A percentile compares a stretch with the other conserved stretches of the same genome.
Evolutionary conservation across 306 rosid species (phyloP).

Genomic region (Lagenaria siceraria): DNA sequence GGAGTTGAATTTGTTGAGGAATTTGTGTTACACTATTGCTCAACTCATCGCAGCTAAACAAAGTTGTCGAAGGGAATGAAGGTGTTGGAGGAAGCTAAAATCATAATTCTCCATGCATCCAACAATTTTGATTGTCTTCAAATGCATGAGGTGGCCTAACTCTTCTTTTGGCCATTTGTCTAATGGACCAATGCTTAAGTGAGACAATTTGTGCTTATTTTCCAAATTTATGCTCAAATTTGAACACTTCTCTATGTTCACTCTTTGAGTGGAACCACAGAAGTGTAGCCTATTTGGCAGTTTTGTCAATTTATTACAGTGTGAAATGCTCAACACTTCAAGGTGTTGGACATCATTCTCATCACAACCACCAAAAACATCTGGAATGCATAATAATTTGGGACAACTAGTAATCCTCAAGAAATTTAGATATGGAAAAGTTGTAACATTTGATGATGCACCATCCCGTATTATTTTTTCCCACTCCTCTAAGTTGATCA

Average conservation of each 20-base stretch:
- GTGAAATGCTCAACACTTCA: not conserved
- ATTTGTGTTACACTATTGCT: not conserved
- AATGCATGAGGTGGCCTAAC: not conserved
- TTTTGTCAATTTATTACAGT: not conserved
- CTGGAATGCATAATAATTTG: not conserved
- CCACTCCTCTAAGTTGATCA: not conserved
- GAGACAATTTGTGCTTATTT: not conserved
- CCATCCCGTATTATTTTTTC: no score
- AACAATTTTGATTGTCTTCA: accelerated
- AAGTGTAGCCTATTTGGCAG: not conserved
- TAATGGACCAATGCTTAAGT: not conserved
- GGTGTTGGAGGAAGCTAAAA: not conserved
- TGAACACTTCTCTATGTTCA: not conserved
- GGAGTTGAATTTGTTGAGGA: not conserved
- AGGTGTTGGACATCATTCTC: not conserved
- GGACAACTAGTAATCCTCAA: not conserved
- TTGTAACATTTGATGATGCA: not conserved
- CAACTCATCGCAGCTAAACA: not conserved
- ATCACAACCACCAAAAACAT: not conserved
- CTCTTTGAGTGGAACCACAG: not conserved
- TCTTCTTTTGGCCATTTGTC: not conserved
- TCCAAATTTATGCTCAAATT: not conserved
- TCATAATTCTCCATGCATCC: not conserved
- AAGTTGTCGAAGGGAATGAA: not conserved
- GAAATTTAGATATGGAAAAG: not conserved